Conservation (phyloP, 2,329 filamentous ascomycete genomes). For the Botrytis cinerea region DNA sequence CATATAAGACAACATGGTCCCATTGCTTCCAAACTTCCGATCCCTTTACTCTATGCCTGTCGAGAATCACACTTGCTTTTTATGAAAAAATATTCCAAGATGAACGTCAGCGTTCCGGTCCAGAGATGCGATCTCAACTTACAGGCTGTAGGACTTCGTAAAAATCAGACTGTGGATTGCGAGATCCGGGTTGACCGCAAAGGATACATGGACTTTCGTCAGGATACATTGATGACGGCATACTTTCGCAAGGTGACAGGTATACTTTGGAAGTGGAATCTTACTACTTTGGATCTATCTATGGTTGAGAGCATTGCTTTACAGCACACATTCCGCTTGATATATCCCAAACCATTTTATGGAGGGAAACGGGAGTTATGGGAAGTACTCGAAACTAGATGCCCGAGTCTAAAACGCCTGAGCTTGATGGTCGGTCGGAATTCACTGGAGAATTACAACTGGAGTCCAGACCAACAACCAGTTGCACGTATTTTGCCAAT, state of each 20-base stretch:
- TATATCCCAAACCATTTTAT: not conserved
- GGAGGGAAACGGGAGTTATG: not conserved
- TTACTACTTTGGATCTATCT: not conserved
- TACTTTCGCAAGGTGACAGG: not conserved
- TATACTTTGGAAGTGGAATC: not conserved
- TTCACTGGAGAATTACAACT: not conserved
- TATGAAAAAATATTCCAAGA: not conserved
- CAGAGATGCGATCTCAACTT: not conserved
- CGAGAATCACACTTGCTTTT: not conserved
- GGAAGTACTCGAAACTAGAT: not conserved
- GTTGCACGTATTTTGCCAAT: not conserved
- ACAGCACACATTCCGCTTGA: no score
- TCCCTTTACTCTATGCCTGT: not conserved
- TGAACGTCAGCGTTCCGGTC: not conserved
- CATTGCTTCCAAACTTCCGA: not conserved
- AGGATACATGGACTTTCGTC: not conserved
- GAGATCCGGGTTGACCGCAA: not conserved
- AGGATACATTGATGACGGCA: not conserved
- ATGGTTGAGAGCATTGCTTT: not conserved
- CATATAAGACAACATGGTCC: conserved; percentile 2
- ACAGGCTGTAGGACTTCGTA: not conserved
- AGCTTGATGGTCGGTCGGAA: not conserved
- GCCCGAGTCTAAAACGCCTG: not conserved
- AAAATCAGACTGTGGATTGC: not conserved
- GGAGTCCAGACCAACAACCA: not conserved